Base-by-base conservation (phyloP, 1,284 basidiomycete genomes). In the Naganishia sp. region DNA sequence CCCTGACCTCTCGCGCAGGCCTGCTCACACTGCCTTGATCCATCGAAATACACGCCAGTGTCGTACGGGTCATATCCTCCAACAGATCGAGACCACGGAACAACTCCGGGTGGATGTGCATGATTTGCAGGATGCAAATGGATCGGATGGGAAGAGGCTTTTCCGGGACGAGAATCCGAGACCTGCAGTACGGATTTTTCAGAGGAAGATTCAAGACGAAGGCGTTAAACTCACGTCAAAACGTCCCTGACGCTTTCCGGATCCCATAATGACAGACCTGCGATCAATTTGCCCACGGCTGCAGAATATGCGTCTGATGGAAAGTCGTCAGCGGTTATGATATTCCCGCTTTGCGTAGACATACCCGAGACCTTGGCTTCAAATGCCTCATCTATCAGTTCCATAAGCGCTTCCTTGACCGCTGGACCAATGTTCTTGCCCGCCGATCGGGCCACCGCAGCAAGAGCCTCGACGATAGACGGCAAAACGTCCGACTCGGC, bases 1-100 rank as follows among this genome's bases (percentile, higher is more conserved):
- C 93, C 71, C 87, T 84, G 4, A 92, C 87, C 74, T 96, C 92
- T 55, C 94, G 83, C 13, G 92, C 90, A 0, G 92, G 92, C 55
- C 92, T 83, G 18, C 90, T 84, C 56, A 94, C 86, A n/a, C 84
- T 83, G 2, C 90, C 86, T 49, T 85, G 85, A 65, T 93, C 90
- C 67, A 84, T 87, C 1, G 82, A 84, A 3, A 86, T 84, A 73
- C 86, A 88, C 71, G 89, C 87, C 66, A 87, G 80, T 1, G 90
- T 83, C 75, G 92, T 92, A 73, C 88, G 85, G 3, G 88, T 85
- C 16, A 93, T 84, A 50, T 81, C 84, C n/a, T 83, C 82, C 52
- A 89, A 78, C 18, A 88, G 69, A 3, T 83, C 85, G 7, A 90
- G 82, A 56, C 84, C 83, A 71, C 87, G 86, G 82, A 94, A 89